A percentile compares a stretch with the other conserved stretches of the same genome.
These are phyloP conservation scores for Chalaropsis ovoidea DNA, from an alignment of 2,329 filamentous ascomycete genomes.

Conservation along the genomic window DNA sequence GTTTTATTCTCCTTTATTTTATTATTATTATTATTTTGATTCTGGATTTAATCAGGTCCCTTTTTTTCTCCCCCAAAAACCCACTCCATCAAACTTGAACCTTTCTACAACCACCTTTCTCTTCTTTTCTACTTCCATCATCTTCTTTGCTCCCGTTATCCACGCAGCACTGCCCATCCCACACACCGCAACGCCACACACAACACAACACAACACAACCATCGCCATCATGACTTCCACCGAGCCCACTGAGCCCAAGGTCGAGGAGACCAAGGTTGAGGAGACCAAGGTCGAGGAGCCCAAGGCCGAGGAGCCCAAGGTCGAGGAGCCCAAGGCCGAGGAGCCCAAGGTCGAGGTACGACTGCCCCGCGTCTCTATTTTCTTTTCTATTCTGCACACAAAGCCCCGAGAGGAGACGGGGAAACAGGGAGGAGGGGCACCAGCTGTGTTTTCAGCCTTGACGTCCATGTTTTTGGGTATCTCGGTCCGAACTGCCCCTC, in stretches of 20 bases:
- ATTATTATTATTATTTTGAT: background rate
- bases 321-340: slow-evolving; percentile 28
- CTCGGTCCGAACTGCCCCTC: background rate
- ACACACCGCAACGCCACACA: background rate
- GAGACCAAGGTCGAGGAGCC: slow-evolving; percentile 26
- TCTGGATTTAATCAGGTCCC: background rate
- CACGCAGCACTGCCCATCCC: background rate
- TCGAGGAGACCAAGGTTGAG: slow-evolving; percentile 38
- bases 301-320: slow-evolving; percentile 28
- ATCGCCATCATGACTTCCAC: slow-evolving; percentile 39
- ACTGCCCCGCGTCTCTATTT: slow-evolving; percentile 27
- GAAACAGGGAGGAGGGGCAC: background rate
- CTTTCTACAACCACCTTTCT: slow-evolving; percentile 9
- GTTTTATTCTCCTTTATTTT: slow-evolving; percentile 1
- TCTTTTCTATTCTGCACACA: slow-evolving; percentile 1
- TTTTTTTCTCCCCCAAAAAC: slow-evolving; percentile 16
- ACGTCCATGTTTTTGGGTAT: background rate
- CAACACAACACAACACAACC: background rate
- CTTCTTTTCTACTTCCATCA: slow-evolving; percentile 3
- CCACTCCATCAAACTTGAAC: slow-evolving; percentile 5
- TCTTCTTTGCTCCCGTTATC: background rate
- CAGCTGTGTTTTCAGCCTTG: background rate
- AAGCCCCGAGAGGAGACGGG: background rate
- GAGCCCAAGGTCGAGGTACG: slow-evolving; percentile 28
- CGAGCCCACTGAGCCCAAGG: slow-evolving; percentile 47